Evolutionary conservation across 495 filamentous ascomycete species (phyloP).

Genomic region (Neurospora sp.): DNA sequence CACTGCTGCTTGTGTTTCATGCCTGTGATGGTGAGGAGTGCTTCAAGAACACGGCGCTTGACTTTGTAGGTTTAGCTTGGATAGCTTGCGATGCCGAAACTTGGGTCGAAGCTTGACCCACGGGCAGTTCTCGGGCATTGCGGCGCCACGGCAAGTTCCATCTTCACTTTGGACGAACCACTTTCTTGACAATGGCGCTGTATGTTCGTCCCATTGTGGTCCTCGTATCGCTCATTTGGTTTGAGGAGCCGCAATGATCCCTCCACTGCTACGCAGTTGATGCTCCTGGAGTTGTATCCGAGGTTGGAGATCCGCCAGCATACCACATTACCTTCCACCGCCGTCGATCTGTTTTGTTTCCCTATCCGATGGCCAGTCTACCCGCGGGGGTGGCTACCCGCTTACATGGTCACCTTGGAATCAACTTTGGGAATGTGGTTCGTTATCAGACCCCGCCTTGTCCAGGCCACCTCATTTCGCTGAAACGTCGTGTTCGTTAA

Average conservation of each 20-base stretch:
- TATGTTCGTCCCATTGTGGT: background rate
- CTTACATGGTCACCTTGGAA: background rate
- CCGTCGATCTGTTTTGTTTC: background rate
- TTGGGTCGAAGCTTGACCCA: too few species aligned
- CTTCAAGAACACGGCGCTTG: background rate
- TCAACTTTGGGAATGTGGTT: background rate
- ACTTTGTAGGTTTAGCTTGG: too few species aligned
- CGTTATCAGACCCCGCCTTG: background rate
- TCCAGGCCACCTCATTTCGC: constrained; percentile 9
- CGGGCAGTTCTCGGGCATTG: too few species aligned
- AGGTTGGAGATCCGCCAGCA: background rate
- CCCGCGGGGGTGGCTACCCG: background rate
- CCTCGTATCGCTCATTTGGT: background rate
- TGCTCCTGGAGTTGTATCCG: background rate
- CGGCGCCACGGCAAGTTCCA: background rate
- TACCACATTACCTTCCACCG: background rate
- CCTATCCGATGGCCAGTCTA: background rate
- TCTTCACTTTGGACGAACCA: background rate
- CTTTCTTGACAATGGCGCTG: background rate
- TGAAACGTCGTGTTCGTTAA: constrained; percentile 10
- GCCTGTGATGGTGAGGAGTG: background rate
- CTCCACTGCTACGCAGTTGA: background rate
- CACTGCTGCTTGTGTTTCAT: background rate
- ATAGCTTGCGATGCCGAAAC: too few species aligned
- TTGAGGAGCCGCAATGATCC: background rate